phyloP scores from a whole-genome alignment of 108 stramenopile genomes.

The Stephanodiscus triporus region DNA sequence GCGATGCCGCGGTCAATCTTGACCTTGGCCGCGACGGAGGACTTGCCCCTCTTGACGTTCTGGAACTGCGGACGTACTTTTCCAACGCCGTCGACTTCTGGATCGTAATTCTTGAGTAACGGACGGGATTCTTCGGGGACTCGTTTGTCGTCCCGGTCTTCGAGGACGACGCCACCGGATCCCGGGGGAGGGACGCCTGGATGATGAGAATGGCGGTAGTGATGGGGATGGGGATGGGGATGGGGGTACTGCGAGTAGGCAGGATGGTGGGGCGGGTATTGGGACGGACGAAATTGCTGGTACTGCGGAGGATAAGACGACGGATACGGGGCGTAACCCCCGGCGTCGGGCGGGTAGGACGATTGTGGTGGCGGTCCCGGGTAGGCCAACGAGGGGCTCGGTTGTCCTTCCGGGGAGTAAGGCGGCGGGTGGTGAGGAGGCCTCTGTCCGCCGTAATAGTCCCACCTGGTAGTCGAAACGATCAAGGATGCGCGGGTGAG shows the following conservation, averaged over 20 bases:
- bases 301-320: background rate
- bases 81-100: conserved; percentile 2
- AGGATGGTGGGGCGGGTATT: conserved; percentile 13
- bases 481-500: too few species aligned
- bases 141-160: background rate
- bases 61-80: conserved; percentile 29
- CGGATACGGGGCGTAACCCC: conserved; percentile 3
- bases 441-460: background rate
- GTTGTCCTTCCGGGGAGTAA: background rate
- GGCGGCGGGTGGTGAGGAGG: background rate
- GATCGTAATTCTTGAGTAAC: conserved; percentile 17
- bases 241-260: background rate
- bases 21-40: background rate
- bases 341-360: conserved; percentile 4
- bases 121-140: conserved; percentile 6
- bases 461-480: background rate
- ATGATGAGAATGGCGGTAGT: background rate
- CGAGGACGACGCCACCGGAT: background rate
- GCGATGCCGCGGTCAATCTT: background rate
- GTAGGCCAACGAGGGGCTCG: background rate
- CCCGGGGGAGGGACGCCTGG: background rate
- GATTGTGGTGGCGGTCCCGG: conserved; percentile 5
- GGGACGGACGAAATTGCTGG: background rate
- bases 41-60: conserved; percentile 11
- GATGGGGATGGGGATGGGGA: background rate